Evolutionary conservation across 2,329 filamentous ascomycete species (phyloP).

Genomic region (Huntiella abstrusa): DNA sequence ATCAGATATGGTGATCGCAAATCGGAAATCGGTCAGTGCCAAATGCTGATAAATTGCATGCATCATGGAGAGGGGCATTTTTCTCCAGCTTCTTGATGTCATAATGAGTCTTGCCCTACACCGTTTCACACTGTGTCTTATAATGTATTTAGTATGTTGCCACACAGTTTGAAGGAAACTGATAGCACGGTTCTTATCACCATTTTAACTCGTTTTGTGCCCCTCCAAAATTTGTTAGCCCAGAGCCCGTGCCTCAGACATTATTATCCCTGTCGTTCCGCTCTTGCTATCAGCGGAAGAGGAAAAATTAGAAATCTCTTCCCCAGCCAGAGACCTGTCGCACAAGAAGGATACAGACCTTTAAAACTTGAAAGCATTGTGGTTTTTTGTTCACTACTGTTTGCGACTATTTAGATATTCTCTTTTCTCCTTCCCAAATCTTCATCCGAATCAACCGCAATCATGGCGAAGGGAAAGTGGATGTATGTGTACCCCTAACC

Average conservation of each 20-base stretch:
- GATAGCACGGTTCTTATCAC: slow-evolving; percentile 6
- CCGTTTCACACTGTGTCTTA: not conserved
- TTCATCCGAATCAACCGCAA: slow-evolving; percentile 18
- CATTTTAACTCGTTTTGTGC: slow-evolving; percentile 4
- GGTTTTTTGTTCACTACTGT: too few species aligned
- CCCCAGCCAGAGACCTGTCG: too few species aligned
- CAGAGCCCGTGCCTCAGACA: too few species aligned
- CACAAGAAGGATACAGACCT: too few species aligned
- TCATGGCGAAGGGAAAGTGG: slow-evolving; percentile 61
- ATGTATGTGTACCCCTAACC: slow-evolving; percentile 23
- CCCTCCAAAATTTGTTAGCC: slow-evolving; percentile 10
- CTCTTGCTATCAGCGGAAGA: too few species aligned
- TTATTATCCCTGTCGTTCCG: too few species aligned
- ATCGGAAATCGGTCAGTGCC: too few species aligned
- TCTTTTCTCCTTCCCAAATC: too few species aligned
- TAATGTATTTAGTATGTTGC: not conserved
- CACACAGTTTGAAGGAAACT: too few species aligned
- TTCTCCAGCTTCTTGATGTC: slow-evolving; percentile 9
- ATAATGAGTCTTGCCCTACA: slow-evolving; percentile 10
- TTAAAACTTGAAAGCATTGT: too few species aligned
- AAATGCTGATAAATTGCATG: slow-evolving; percentile 9
- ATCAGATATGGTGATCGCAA: not conserved
- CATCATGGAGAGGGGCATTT: slow-evolving; percentile 10
- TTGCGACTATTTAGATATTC: too few species aligned
- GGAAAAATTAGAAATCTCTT: too few species aligned